Evolutionary conservation across 129 eudicot genomes (phyloP).

Genomic region (Heracleum sosnowskyi): DNA sequence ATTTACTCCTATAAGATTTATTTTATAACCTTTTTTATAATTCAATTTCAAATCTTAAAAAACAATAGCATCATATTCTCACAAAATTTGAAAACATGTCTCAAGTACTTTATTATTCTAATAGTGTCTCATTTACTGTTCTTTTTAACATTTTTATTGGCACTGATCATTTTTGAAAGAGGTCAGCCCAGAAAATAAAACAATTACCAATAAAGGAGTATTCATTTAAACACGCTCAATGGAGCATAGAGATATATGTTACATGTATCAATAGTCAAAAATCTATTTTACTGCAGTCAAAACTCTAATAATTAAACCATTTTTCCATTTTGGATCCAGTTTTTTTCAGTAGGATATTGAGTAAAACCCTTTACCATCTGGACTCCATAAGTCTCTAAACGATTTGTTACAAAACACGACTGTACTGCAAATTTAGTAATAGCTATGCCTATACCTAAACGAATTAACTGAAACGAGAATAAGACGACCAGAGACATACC

Average conservation of each 20-base stretch:
- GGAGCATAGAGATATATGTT: not conserved
- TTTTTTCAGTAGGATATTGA: not conserved
- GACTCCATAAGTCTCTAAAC: not conserved
- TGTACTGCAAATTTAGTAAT: not conserved
- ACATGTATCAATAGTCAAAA: not conserved
- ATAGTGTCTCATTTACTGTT: not conserved
- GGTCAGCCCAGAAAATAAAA: not conserved
- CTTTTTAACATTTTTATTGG: not conserved
- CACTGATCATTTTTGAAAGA: not conserved
- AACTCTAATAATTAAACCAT: not conserved
- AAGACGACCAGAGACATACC: constrained; percentile 19
- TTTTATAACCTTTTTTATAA: not conserved
- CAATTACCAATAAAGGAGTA: not conserved
- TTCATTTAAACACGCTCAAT: not conserved
- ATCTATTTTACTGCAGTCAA: not conserved
- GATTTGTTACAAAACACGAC: not conserved
- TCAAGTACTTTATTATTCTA: not conserved
- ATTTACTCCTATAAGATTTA: not conserved
- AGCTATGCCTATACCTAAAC: not conserved
- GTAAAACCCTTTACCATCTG: not conserved
- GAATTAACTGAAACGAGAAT: not conserved
- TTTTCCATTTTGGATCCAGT: not conserved
- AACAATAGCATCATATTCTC: not conserved
- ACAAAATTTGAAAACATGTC: not conserved
- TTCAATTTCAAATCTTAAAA: not conserved